Evolutionary conservation across 805 yeast species (phyloP).

Genomic region (Vanderwaltozyma yarrowii): DNA sequence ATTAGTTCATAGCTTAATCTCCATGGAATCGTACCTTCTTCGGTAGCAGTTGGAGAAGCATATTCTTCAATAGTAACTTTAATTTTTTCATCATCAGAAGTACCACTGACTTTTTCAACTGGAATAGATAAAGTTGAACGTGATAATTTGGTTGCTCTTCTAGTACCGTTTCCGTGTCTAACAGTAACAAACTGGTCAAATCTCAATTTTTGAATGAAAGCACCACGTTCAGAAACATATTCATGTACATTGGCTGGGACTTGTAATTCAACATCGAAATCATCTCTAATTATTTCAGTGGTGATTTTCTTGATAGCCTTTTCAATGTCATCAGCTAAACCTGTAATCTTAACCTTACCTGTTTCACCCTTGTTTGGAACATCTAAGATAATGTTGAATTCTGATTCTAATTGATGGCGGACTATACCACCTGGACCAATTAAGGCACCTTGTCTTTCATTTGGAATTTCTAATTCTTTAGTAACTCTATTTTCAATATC

Average conservation of each 20-base stretch:
- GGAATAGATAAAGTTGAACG: conserved; percentile 35
- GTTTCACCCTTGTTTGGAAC: conserved; percentile 55
- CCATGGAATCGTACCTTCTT: conserved; percentile 47
- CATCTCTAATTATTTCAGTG: conserved; percentile 48
- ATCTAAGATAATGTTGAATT: conserved; percentile 49
- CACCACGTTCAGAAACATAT: conserved; percentile 58
- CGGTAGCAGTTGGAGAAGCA: conserved; percentile 16
- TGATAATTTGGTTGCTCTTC: conserved; percentile 42
- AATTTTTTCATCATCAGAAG: conserved; percentile 23
- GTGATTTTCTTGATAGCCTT: conserved; percentile 52
- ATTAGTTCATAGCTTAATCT: conserved; percentile 39
- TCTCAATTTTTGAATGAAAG: conserved; percentile 45
- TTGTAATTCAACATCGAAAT: conserved; percentile 39
- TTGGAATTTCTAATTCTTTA: conserved; percentile 49
- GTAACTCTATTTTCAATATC: conserved; percentile 51
- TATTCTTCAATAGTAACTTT: conserved; percentile 39
- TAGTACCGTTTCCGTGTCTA: conserved; percentile 42
- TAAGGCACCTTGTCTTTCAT: conserved; percentile 61
- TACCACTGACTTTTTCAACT: conserved; percentile 35
- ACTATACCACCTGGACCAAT: conserved; percentile 75
- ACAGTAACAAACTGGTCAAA: conserved; percentile 46
- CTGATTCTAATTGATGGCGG: conserved; percentile 63
- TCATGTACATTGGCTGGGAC: conserved; percentile 51
- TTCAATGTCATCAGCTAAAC: conserved; percentile 56
- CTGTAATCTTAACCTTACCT: conserved; percentile 46